A percentile compares a stretch with the other conserved stretches of the same genome.
Evolutionary conservation across 2,329 filamentous ascomycete species (phyloP).

Genomic region (Fusarium foetens): DNA sequence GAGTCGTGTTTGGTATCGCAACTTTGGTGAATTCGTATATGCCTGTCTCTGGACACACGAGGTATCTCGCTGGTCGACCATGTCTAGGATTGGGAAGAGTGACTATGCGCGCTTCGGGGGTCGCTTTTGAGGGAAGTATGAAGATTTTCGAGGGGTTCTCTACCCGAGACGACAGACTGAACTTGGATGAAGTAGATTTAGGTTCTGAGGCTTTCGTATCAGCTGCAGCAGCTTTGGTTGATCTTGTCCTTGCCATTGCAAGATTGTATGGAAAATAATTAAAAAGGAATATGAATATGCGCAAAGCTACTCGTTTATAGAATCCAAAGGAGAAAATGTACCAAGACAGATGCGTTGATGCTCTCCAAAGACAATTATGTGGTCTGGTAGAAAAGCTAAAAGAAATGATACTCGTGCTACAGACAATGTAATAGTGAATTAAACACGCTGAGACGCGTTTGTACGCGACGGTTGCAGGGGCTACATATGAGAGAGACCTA

Average conservation of each 20-base stretch:
- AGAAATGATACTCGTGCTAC: background rate
- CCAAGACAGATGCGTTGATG: background rate
- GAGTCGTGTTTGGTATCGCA: slow-evolving; percentile 61
- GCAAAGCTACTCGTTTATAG: background rate
- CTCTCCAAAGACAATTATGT: background rate
- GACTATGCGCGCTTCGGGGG: slow-evolving; percentile 65
- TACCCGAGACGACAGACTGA: slow-evolving; percentile 53
- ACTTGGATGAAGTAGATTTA: slow-evolving; percentile 50
- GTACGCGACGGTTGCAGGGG: slow-evolving; percentile 32
- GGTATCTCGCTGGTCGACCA: slow-evolving; percentile 65
- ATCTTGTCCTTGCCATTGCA: slow-evolving; percentile 62
- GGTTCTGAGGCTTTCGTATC: slow-evolving; percentile 43
- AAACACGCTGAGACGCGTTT: slow-evolving; percentile 30
- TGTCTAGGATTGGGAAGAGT: slow-evolving; percentile 69
- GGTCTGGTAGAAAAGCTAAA: background rate
- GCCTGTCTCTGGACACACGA: slow-evolving; percentile 69
- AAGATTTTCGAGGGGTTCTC: slow-evolving; percentile 65
- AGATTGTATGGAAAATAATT: background rate
- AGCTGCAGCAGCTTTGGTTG: slow-evolving; percentile 51
- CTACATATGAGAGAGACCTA: background rate
- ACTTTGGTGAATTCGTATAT: slow-evolving; percentile 74
- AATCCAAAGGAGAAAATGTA: background rate
- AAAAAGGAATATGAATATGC: background rate
- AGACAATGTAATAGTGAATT: slow-evolving; percentile 7
- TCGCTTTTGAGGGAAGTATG: slow-evolving; percentile 67